Evolutionary conservation across 495 filamentous ascomycete species (phyloP).

Genomic region (Neurospora sublineolata): DNA sequence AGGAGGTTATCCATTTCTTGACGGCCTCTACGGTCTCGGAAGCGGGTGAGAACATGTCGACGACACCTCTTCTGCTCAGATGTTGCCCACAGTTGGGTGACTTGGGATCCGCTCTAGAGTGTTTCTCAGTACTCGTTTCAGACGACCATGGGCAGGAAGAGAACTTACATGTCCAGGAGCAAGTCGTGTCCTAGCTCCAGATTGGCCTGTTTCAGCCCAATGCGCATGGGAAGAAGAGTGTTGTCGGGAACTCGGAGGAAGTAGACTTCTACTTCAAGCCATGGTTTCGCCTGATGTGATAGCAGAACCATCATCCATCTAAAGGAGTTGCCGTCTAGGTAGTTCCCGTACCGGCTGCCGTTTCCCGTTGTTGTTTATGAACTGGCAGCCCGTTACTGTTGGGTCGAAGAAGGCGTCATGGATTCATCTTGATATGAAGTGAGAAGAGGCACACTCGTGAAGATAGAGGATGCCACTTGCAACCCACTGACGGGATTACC

Average conservation of each 20-base stretch:
- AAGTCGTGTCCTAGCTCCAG: slow-evolving; percentile 18
- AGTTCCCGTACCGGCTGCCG: background rate
- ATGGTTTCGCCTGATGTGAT: no score
- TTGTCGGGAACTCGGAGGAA: no score
- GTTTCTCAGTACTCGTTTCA: slow-evolving; percentile 63
- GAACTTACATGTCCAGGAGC: slow-evolving; percentile 24
- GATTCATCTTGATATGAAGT: background rate
- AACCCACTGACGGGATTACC: background rate
- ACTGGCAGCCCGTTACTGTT: background rate
- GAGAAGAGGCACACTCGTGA: no score
- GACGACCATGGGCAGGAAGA: background rate
- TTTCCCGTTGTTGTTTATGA: background rate
- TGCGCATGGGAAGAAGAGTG: slow-evolving; percentile 19
- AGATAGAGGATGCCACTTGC: background rate
- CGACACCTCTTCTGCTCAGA: slow-evolving; percentile 35
- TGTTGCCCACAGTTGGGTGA: slow-evolving; percentile 46
- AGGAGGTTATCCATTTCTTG: slow-evolving; percentile 35
- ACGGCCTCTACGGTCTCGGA: slow-evolving; percentile 31
- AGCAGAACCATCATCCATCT: no score
- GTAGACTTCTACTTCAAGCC: no score
- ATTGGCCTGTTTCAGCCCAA: slow-evolving; percentile 22
- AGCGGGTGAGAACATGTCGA: slow-evolving; percentile 41
- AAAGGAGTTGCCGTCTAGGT: background rate
- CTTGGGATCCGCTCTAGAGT: slow-evolving; percentile 57
- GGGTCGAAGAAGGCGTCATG: background rate